Percentiles rank a stretch among this genome's conserved stretches.
Evolutionary conservation across 441 rosid species (phyloP).

Genomic region (Erodium trifolium): DNA sequence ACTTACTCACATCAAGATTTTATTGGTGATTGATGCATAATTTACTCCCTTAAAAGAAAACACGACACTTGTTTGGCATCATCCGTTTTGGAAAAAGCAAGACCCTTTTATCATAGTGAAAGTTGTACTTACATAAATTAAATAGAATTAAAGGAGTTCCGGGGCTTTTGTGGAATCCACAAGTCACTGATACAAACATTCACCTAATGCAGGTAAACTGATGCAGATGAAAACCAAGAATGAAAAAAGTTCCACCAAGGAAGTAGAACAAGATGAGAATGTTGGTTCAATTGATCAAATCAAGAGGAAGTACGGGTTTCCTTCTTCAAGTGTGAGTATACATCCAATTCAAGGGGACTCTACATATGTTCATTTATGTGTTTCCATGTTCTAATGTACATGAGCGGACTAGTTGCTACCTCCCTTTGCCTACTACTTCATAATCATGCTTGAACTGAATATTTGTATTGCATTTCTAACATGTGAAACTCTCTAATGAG

Average conservation of each 20-base stretch:
- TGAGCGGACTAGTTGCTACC: not conserved
- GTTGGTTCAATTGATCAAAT: constrained; percentile 60
- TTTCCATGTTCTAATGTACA: not conserved
- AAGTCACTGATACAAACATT: not conserved
- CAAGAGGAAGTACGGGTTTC: constrained; percentile 82
- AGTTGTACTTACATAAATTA: not conserved
- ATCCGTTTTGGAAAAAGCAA: too few relatives aligned
- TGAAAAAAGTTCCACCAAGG: constrained; percentile 44
- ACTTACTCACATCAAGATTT: not conserved
- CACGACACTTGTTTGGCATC: too few relatives aligned
- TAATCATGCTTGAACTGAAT: not conserved
- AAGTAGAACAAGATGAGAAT: constrained; percentile 47
- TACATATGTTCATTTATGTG: not conserved
- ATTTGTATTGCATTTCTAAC: not conserved
- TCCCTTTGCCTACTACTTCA: too few relatives aligned
- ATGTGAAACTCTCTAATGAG: too few relatives aligned
- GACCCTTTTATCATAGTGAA: not conserved
- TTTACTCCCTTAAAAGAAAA: not conserved
- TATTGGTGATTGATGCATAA: not conserved
- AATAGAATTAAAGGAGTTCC: not conserved
- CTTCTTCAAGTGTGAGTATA: constrained; percentile 49
- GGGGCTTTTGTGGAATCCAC: not conserved
- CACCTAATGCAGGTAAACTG: constrained; percentile 41
- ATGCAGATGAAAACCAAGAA: constrained; percentile 57
- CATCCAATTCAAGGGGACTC: constrained; percentile 8